Conservation (phyloP, 2,329 filamentous ascomycete species). For the Pyrenochaeta sp. region DNA sequence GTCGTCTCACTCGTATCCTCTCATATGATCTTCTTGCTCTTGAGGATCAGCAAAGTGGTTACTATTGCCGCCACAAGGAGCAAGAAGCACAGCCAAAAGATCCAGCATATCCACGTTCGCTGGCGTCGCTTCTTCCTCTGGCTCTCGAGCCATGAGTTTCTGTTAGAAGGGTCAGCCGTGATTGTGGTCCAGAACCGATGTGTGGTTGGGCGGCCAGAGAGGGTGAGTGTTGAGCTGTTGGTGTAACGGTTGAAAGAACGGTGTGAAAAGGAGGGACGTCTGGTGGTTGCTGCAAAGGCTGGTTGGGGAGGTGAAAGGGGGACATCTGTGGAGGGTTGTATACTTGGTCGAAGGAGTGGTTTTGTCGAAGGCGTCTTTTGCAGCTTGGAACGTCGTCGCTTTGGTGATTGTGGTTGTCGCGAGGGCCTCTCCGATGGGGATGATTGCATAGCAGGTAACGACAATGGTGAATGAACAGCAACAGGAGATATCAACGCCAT, state of each 20-base stretch:
- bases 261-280: not conserved
- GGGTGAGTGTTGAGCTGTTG: slow-evolving; percentile 31
- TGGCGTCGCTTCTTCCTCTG: slow-evolving; percentile 59
- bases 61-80: slow-evolving; percentile 56
- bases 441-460: not conserved
- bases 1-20: no score
- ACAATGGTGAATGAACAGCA: not conserved
- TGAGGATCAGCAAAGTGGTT: slow-evolving; percentile 56
- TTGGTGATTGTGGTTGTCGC: not conserved
- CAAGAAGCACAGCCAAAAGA: slow-evolving; percentile 58
- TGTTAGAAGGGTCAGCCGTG: slow-evolving; percentile 43
- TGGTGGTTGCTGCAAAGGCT: not conserved
- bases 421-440: not conserved
- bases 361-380: slow-evolving; percentile 21
- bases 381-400: slow-evolving; percentile 9
- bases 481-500: slow-evolving; percentile 9
- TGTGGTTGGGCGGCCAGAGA: slow-evolving; percentile 34
- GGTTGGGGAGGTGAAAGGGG: not conserved
- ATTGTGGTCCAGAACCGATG: slow-evolving; percentile 45
- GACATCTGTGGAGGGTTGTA: slow-evolving; percentile 1
- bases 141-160: slow-evolving; percentile 63
- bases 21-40: slow-evolving; percentile 39
- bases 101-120: slow-evolving; percentile 58
- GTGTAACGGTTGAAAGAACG: slow-evolving; percentile 15
- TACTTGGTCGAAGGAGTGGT: slow-evolving; percentile 10